Evolutionary conservation across 371 early-diverging fungal genomes (phyloP).

Genomic region (Massospora cicadina): DNA sequence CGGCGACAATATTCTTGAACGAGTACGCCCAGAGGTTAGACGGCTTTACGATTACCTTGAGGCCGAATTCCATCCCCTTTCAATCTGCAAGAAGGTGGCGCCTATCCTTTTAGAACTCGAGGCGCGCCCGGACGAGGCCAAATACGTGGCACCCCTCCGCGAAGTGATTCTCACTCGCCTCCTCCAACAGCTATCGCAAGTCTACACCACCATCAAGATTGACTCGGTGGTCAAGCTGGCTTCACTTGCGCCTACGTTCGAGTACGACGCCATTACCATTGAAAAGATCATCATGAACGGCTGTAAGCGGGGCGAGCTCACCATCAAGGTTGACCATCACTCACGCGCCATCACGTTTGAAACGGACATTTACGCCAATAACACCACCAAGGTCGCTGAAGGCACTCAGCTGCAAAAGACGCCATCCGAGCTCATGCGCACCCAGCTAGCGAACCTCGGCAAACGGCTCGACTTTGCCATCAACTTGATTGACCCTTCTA

Average conservation of each 20-base stretch:
- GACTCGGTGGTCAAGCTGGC: slow-evolving; percentile 78
- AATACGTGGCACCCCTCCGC: slow-evolving; percentile 84
- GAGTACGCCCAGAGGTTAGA: slow-evolving; percentile 75
- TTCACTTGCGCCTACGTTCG: slow-evolving; percentile 69
- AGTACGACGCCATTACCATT: slow-evolving; percentile 67
- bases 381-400: slow-evolving; percentile 41
- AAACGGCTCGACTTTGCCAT: slow-evolving; percentile 65
- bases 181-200: slow-evolving; percentile 89
- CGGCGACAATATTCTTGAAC: slow-evolving; percentile 63
- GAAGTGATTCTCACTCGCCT: slow-evolving; percentile 87
- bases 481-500: slow-evolving; percentile 64
- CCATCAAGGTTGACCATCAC: slow-evolving; percentile 85
- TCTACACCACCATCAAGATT: slow-evolving; percentile 88
- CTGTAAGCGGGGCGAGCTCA: slow-evolving; percentile 85
- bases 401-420: slow-evolving; percentile 74
- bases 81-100: slow-evolving; percentile 87
- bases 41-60: slow-evolving; percentile 88
- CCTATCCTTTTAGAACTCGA: slow-evolving; percentile 59
- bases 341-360: slow-evolving; percentile 81
- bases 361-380: slow-evolving; percentile 56
- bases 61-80: slow-evolving; percentile 93
- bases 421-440: slow-evolving; percentile 73
- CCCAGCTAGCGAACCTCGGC: slow-evolving; percentile 57
- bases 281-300: slow-evolving; percentile 96
- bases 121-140: slow-evolving; percentile 50